Base-by-base conservation (phyloP, 768 basidiomycete species). In the Tephrocybe rancida region DNA sequence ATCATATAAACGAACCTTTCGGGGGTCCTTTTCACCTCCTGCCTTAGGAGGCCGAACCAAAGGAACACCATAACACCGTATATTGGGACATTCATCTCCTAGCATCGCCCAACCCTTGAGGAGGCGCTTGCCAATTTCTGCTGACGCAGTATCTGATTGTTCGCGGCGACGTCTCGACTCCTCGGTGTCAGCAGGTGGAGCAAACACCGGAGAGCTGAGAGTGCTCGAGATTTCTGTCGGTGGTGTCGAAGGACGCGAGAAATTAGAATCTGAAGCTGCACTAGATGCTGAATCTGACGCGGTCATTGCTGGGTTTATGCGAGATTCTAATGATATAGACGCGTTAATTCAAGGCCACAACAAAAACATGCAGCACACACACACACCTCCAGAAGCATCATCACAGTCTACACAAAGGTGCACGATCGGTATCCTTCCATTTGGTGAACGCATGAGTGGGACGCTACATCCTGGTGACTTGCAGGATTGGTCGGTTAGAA, bases 21-120 rank as follows among this genome's bases (percentile, higher is more conserved):
- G 75, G 18, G 83, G 83, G 70, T 88, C 81, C 60, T 82, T 83
- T 55, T 76, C 81, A 16, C 77, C 77, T 5, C 82, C 81, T 14
- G 73, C 59, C 65, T 82, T 88, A 18, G 90, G 89, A 34, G 87
- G 87, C 45, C 91, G 76, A 54, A 94, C 87, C 13, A 95, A 82
- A n/a, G 92, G 93, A 5, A 93, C 75, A 11, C 91, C 91, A 68
- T 84, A 87, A 64, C 93, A 95, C 21, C 70, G 66, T 3, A 65
- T 59, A 60, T 82, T 87, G 0, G 84, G 82, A 63, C 93, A 95
- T 70, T 92, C 90, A 32, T 94, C 90, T 21, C 79, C 90, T n/a
- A 95, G 76, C 88, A 95, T 90, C 0, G 92, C 84, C 90, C 90
- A 95, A 35, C 89, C 92, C 60, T 83, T 85, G 42, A 95, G 70